A percentile compares a stretch with the other conserved stretches of the same genome.
Evolutionary conservation across 2,329 filamentous ascomycete genomes (phyloP).

Genomic region (Colletotrichum sp.): DNA sequence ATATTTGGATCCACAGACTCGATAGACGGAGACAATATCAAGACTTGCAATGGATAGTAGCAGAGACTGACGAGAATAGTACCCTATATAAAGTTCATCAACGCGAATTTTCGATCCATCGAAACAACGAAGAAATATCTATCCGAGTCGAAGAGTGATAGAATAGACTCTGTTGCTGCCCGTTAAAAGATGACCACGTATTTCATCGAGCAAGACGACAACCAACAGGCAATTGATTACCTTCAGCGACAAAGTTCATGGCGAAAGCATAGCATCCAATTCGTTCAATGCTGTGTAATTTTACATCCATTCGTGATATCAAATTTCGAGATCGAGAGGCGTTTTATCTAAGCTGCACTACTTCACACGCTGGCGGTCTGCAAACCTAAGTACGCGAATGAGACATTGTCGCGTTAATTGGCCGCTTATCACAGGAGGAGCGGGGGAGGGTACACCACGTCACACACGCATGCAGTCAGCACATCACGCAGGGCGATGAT

Average conservation of each 20-base stretch:
- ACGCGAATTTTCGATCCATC: background rate
- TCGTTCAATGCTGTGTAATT: background rate
- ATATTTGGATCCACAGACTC: background rate
- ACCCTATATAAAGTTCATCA: background rate
- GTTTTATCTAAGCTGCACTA: background rate
- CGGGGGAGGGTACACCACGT: background rate
- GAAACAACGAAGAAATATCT: background rate
- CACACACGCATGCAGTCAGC: background rate
- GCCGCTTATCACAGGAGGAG: background rate
- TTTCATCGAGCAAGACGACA: background rate
- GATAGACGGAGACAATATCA: background rate
- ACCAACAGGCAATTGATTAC: background rate
- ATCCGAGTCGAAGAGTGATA: background rate
- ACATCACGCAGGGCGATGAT: background rate
- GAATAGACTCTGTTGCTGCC: accelerated
- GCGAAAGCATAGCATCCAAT: background rate
- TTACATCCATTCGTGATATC: background rate
- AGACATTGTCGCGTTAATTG: background rate
- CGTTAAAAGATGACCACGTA: background rate
- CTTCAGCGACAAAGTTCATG: background rate
- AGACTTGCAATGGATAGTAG: background rate
- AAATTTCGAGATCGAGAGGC: accelerated
- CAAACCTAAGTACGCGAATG: background rate
- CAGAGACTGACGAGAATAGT: background rate
- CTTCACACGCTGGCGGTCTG: background rate